Evolutionary conservation across 176 grass and related monocot genomes (phyloP).

Genomic region (Olyra latifolia): DNA sequence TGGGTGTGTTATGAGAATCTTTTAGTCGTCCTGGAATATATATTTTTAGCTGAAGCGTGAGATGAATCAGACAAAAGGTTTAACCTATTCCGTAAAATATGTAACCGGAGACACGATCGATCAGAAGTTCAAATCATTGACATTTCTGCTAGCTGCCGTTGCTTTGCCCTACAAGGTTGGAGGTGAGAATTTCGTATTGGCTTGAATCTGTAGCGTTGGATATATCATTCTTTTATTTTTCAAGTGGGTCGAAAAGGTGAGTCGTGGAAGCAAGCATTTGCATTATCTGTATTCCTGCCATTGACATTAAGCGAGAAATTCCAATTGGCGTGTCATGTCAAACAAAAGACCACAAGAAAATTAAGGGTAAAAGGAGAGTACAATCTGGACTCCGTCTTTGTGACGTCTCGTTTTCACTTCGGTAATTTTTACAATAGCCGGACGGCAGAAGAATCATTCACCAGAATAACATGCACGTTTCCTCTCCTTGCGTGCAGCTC

Average conservation of each 20-base stretch:
- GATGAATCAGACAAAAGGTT: not conserved
- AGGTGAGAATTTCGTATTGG: conserved; percentile 27
- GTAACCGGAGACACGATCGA: not conserved
- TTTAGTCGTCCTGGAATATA: not conserved
- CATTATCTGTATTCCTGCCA: conserved; percentile 10
- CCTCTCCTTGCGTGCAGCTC: conserved; percentile 32
- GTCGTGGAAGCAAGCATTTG: conserved; percentile 16
- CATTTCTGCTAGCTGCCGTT: not conserved
- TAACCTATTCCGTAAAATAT: conserved; percentile 3
- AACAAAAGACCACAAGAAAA: conserved; percentile 17
- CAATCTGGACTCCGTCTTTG: not conserved
- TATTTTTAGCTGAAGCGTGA: not conserved
- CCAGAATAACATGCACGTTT: not conserved
- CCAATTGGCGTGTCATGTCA: conserved; percentile 9
- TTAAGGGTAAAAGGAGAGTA: not conserved
- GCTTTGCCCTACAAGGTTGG: conserved; percentile 17
- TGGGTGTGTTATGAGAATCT: not conserved
- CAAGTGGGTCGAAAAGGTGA: conserved; percentile 16
- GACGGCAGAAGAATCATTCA: conserved; percentile 24
- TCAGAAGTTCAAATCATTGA: conserved; percentile 29
- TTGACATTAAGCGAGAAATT: conserved; percentile 1
- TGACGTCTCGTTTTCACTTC: conserved; percentile 16
- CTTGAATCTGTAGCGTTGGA: conserved; percentile 2
- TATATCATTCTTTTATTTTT: conserved; percentile 11
- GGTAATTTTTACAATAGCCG: conserved; percentile 17